Percentiles rank a stretch among this genome's conserved stretches.
Conservation (phyloP, 176 grass and related monocot species). For the Canna indica region DNA sequence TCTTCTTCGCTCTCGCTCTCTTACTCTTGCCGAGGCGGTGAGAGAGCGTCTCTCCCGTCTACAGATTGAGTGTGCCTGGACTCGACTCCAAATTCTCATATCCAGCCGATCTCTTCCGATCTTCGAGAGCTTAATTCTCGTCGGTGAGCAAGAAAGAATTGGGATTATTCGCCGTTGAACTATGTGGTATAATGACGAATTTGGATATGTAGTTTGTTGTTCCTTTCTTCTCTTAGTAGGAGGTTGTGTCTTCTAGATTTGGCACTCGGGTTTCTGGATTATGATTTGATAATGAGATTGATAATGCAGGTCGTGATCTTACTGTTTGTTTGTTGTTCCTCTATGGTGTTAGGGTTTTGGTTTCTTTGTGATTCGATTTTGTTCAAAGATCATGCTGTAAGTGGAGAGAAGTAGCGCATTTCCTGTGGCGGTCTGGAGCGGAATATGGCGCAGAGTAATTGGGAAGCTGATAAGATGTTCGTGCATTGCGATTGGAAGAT, state of each 20-base stretch:
- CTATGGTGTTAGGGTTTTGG: not conserved
- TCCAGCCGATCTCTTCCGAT: not conserved
- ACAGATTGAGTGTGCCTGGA: not conserved
- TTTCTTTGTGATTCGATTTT: not conserved
- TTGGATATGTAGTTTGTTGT: not conserved
- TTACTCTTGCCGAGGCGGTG: not conserved
- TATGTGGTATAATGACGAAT: not conserved
- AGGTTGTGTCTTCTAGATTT: not conserved
- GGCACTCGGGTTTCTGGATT: not conserved
- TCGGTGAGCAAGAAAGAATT: not conserved
- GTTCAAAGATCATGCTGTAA: not conserved
- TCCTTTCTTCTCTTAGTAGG: not conserved
- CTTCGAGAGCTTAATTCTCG: not conserved
- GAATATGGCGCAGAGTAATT: constrained; percentile 94
- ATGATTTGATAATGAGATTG: not conserved
- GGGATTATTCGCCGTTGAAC: not conserved
- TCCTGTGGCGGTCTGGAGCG: not conserved
- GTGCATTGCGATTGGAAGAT: not conserved
- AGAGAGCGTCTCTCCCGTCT: not conserved
- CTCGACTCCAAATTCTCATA: not conserved
- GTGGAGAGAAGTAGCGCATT: not conserved
- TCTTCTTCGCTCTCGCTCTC: not conserved
- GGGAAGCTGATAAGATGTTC: constrained; percentile 99
- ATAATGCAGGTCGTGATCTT: not conserved
- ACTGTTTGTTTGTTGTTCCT: not conserved